Conservation (phyloP, 2,329 filamentous ascomycete species). For the Penicillium glabrum region DNA sequence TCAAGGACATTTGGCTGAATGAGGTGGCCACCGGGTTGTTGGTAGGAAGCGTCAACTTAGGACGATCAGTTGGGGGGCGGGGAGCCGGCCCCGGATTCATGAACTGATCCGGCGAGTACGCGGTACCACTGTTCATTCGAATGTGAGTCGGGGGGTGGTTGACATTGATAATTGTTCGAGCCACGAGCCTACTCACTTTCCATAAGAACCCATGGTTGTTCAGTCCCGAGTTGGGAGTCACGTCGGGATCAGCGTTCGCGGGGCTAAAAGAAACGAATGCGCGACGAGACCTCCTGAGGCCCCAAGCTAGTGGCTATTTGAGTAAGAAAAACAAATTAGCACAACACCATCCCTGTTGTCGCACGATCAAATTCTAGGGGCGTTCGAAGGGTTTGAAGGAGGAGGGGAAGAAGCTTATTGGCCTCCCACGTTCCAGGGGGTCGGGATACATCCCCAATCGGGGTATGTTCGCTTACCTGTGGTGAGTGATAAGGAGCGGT, state of each 20-base stretch:
- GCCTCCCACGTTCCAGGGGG: background rate
- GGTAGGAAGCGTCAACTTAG: constrained; percentile 75
- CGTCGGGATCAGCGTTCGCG: constrained; percentile 5
- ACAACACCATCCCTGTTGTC: background rate
- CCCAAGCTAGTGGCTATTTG: background rate
- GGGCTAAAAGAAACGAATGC: constrained; percentile 17
- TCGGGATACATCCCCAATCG: constrained; percentile 4
- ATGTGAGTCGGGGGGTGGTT: background rate
- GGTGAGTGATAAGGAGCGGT: constrained; percentile 9
- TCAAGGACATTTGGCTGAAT: constrained; percentile 65
- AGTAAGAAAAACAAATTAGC: background rate
- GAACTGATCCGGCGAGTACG: constrained; percentile 69
- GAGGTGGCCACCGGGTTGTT: constrained; percentile 66
- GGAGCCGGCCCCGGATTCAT: constrained; percentile 97
- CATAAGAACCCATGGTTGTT: constrained; percentile 31
- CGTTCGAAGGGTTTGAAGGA: background rate
- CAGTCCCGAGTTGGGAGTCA: background rate
- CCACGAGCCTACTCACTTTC: constrained; percentile 32
- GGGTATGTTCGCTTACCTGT: constrained; percentile 4
- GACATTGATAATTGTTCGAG: background rate
- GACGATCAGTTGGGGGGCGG: constrained; percentile 79
- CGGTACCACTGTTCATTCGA: constrained; percentile 38
- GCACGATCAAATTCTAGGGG: background rate
- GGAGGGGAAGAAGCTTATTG: constrained; percentile 3
- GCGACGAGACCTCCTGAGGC: constrained; percentile 26